Conservation (phyloP, 306 rosid species). For the Parietaria judaica region DNA sequence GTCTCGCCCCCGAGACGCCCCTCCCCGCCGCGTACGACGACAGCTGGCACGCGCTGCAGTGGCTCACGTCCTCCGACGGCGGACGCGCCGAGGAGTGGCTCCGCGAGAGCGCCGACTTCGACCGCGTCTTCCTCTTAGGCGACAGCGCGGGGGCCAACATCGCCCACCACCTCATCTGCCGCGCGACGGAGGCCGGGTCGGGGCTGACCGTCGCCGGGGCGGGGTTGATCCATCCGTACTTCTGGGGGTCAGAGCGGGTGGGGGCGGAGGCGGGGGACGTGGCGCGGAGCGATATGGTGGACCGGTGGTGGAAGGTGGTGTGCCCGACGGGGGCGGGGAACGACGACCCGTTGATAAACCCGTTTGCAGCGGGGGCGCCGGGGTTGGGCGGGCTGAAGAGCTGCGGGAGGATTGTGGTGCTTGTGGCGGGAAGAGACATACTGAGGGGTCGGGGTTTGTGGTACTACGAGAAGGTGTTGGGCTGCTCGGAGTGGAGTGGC, state of each 20-base stretch:
- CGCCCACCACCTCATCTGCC: conserved; percentile 48
- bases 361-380: conserved; percentile 62
- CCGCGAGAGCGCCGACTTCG: conserved; percentile 37
- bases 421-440: conserved; percentile 58
- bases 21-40: conserved; percentile 65
- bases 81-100: conserved; percentile 41
- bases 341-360: conserved; percentile 67
- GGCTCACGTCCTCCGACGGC: conserved; percentile 39
- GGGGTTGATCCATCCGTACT: conserved; percentile 59
- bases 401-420: conserved; percentile 40
- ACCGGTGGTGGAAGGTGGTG: conserved; percentile 70
- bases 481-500: conserved; percentile 53
- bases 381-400: conserved; percentile 33
- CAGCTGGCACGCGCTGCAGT: conserved; percentile 56
- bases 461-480: conserved; percentile 43
- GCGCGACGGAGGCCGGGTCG: conserved; percentile 9
- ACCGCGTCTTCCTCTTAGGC: conserved; percentile 50
- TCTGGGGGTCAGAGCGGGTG: conserved; percentile 66
- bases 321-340: conserved; percentile 61
- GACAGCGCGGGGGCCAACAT: conserved; percentile 84
- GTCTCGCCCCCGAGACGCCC: conserved; percentile 73
- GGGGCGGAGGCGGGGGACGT: conserved; percentile 47
- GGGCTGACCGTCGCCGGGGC: conserved; percentile 40
- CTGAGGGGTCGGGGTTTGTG: conserved; percentile 67
- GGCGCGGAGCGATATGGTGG: conserved; percentile 51